Percentiles rank a stretch among this genome's conserved stretches.
phyloP scores from a whole-genome alignment of 1,284 basidiomycete species.

The Coniferiporia weirii region DNA sequence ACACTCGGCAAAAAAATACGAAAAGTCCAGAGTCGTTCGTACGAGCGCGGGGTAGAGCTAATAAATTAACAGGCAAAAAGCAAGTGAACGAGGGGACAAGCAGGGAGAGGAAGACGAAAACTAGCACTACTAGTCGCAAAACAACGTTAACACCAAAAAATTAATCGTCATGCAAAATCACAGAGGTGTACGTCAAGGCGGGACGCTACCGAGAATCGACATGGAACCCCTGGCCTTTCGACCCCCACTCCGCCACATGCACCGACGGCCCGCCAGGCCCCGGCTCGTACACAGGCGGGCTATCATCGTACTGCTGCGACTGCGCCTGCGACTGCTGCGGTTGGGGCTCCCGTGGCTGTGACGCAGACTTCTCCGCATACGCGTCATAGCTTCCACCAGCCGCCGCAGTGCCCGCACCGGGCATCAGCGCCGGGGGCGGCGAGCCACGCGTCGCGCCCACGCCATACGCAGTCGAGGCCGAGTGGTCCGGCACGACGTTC shows the following conservation, averaged over 20 bases:
- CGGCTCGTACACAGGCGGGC: slow-evolving; percentile 59
- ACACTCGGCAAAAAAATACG: too few relatives aligned
- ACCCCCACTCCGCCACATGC: not conserved
- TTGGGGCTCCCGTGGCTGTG: slow-evolving; percentile 8
- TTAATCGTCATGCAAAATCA: too few relatives aligned
- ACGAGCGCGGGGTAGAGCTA: too few relatives aligned
- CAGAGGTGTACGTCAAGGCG: not conserved
- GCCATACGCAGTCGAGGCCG: not conserved
- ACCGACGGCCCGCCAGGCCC: slow-evolving; percentile 22
- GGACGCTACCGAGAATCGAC: not conserved
- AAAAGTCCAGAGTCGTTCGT: too few relatives aligned
- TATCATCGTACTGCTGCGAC: slow-evolving; percentile 41
- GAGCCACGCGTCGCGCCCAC: not conserved
- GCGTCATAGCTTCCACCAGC: not conserved
- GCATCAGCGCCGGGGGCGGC: slow-evolving; percentile 22
- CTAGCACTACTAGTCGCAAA: too few relatives aligned
- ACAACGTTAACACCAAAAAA: too few relatives aligned
- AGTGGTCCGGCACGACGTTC: slow-evolving; percentile 35
- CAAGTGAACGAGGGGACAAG: too few relatives aligned
- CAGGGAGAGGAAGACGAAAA: too few relatives aligned
- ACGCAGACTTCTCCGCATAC: not conserved
- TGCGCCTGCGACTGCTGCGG: slow-evolving; percentile 34
- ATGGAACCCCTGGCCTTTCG: not conserved
- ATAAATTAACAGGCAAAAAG: too few relatives aligned
- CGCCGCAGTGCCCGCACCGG: slow-evolving; percentile 1